Evolutionary conservation across 345 rosid species (phyloP), one percentile per base, ranked within the genome.

Genomic region (Cardamine chenopodiifolia): DNA sequence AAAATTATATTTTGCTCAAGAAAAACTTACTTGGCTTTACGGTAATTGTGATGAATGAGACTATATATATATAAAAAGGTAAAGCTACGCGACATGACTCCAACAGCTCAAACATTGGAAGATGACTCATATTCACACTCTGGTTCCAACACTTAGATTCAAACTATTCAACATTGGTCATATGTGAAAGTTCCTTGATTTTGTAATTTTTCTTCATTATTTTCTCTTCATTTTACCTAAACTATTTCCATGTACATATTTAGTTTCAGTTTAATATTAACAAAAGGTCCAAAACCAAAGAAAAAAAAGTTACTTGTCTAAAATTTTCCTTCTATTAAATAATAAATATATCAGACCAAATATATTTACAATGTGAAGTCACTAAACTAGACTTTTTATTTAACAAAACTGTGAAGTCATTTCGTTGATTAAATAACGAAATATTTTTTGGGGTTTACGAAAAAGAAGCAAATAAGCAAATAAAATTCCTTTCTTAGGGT

Each of bases 401-500:
- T n/a, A 17, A 25, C 64, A 28, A n/a, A 48, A 20, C 28, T 37
- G 37, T 25, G 22, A 60, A 26, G 64, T 63, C 54, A 54, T 42
- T 31, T 55, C 32, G 32, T 37, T 37, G 31, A 68, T 60, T 29
- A 17, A 31, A 37, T 37, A 53, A 56, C 53, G 5, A 32, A 2
- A 53, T 20, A 4, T 42, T 39, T 20, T 37, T 39, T n/a, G n/a
- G n/a, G n/a, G n/a, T n/a, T 12, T 11, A 10, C 7, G 4, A 7
- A 7, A 48, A 40, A 48, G 62, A 42, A 31, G 65, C 50, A 54
- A 61, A 67, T n/a, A 75, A 40, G 79, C 25, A 69, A 62, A 54
- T 17, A 1, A 76, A 62, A 76, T 76, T 76, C 80, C 20, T 76
- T 76, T 34, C 80, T 23, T 76, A 70, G 71, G 75, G 52, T 54